Evolutionary conservation across 305 asterid genomes (phyloP), one percentile per base, ranked within the genome.

Genomic region (Plantago rigida): DNA sequence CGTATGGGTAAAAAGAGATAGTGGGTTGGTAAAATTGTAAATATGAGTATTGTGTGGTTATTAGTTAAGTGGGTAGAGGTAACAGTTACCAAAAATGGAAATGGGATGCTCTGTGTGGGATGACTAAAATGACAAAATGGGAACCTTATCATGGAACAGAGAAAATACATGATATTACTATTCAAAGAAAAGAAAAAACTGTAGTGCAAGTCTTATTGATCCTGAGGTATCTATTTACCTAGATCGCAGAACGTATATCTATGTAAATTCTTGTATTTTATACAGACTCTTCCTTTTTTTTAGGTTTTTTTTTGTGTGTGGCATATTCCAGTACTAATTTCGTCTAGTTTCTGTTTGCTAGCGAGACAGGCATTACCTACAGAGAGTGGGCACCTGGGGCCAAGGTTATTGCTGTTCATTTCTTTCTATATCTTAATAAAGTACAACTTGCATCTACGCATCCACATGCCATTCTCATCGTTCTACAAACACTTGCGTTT

Each of bases 331-430:
- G 26, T 63, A 5, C 81, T 76, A 64, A 71, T 69, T 57, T 41
- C 48, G 13, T 66, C 63, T 41, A 60, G 63, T 71, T 68, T 79
- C 51, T 67, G 22, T 83, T 79, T 73, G 64, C 13, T 84, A 93
- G 99, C 78, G 87, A 79, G 73, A 72, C 95, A 72, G 99, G 99
- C 63, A 89, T 89, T 78, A 93, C 96, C 50, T 93, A 87, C 75
- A 77, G 94, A 71, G 99, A 93, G 71, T 93, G 99, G 99, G 99
- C 99, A 77, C 99, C 99, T 65, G 99, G 96, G 56, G 99, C 99
- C 75, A 84, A 84, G 97, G 99, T 93, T 64, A 63, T 87, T 82
- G 53, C 64, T 72, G 11, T 64, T 46, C 44, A 39, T 48, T 57
- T 63, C 49, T 56, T 59, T 67, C 10, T 9, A 41, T 29, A 41